Percentiles rank a stretch among this genome's conserved stretches.
Conservation (phyloP, 805 yeast genomes). For the Hagleromyces aurorensis region DNA sequence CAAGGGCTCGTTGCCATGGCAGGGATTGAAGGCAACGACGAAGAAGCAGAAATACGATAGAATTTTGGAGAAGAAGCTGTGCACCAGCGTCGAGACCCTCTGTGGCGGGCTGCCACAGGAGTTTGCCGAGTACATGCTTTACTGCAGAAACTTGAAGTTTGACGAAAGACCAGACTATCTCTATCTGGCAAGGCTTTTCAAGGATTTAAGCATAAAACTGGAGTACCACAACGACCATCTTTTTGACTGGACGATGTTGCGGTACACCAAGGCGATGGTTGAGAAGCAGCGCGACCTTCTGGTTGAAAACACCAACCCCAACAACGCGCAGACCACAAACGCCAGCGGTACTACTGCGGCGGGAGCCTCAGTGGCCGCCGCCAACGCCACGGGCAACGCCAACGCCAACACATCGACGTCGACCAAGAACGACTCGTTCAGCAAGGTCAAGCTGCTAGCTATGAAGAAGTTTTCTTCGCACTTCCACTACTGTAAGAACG, state of each 20-base stretch:
- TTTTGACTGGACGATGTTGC: slow-evolving; percentile 85
- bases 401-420: slow-evolving; percentile 4
- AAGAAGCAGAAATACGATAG: slow-evolving; percentile 96
- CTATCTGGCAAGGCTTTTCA: slow-evolving; percentile 77
- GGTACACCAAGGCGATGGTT: slow-evolving; percentile 32
- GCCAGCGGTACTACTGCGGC: slow-evolving; percentile 6
- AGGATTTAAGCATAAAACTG: slow-evolving; percentile 82
- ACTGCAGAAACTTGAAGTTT: slow-evolving; percentile 82
- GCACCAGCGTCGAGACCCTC: slow-evolving; percentile 76
- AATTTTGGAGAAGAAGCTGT: slow-evolving; percentile 89
- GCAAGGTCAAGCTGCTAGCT: slow-evolving; percentile 28
- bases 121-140: slow-evolving; percentile 78
- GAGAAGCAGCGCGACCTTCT: slow-evolving; percentile 24
- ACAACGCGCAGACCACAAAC: slow-evolving; percentile 4
- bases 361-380: slow-evolving; percentile 10
- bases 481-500: slow-evolving; percentile 29
- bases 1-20: slow-evolving; percentile 97
- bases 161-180: slow-evolving; percentile 96
- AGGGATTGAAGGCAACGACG: slow-evolving; percentile 93
- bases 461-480: slow-evolving; percentile 32
- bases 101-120: slow-evolving; percentile 91
- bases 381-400: slow-evolving; percentile 9
- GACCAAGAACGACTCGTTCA: slow-evolving; percentile 29
- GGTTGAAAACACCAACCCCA: slow-evolving; percentile 5
- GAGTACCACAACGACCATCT: slow-evolving; percentile 89